Conservation (phyloP, 495 filamentous ascomycete species). For the Daldinia loculata region DNA sequence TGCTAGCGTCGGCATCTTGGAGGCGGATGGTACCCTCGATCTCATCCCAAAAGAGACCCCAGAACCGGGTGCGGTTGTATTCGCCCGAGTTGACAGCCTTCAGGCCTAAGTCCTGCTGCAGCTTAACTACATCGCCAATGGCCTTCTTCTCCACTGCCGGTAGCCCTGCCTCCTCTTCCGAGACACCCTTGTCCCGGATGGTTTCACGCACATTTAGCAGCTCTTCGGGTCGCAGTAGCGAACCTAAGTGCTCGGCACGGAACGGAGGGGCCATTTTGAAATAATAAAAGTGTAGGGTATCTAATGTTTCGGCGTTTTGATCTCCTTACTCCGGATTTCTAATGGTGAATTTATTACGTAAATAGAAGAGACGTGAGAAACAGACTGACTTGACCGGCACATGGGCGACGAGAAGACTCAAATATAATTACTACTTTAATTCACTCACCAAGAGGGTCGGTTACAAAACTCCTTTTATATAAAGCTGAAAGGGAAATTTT, state of each 20-base stretch:
- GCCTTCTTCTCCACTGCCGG: slow-evolving; percentile 69
- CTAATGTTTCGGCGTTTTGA: not conserved
- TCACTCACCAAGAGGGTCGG: not conserved
- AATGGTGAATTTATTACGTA: not conserved
- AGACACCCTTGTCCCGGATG: slow-evolving; percentile 66
- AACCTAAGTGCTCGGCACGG: slow-evolving; percentile 85
- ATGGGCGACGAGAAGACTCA: not conserved
- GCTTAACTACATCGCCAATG: slow-evolving; percentile 70
- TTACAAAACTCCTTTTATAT: slow-evolving; percentile 9
- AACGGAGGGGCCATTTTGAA: slow-evolving; percentile 68
- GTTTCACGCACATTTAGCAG: slow-evolving; percentile 69
- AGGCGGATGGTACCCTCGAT: slow-evolving; percentile 70
- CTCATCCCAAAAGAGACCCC: slow-evolving; percentile 78
- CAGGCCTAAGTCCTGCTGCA: slow-evolving; percentile 73
- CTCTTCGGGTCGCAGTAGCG: slow-evolving; percentile 75
- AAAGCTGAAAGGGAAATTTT: not conserved
- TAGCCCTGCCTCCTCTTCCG: slow-evolving; percentile 59
- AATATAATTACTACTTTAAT: not conserved
- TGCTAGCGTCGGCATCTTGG: slow-evolving; percentile 70
- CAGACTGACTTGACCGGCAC: not conserved
- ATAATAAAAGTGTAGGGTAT: not conserved
- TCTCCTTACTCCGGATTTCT: not conserved
- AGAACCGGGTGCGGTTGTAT: slow-evolving; percentile 70
- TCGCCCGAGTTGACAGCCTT: slow-evolving; percentile 75
- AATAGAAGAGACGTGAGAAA: not conserved